These are phyloP conservation scores for Fusarium citri DNA, from an alignment of 2,329 filamentous ascomycete species.

Conservation along the genomic window DNA sequence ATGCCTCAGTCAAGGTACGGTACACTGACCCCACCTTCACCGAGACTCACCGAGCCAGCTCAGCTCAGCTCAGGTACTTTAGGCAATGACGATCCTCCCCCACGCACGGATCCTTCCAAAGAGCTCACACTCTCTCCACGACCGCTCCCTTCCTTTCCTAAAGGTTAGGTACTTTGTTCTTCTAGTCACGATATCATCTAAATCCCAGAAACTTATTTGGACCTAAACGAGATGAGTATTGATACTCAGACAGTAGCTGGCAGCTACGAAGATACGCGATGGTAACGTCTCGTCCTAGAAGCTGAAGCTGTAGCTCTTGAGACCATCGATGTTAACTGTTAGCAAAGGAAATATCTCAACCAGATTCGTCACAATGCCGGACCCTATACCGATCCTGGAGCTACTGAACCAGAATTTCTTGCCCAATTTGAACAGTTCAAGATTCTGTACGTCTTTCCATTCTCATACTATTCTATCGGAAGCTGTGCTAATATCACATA, in stretches of 20 bases:
- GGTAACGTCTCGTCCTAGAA: slow-evolving; percentile 41
- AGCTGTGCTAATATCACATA: slow-evolving; percentile 46
- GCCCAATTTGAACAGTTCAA: slow-evolving; percentile 75
- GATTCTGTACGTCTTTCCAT: slow-evolving; percentile 70
- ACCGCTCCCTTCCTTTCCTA: neutral
- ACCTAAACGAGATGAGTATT: slow-evolving; percentile 42
- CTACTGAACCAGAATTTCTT: slow-evolving; percentile 63
- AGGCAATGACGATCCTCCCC: slow-evolving; percentile 40
- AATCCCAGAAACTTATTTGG: neutral
- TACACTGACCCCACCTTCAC: slow-evolving; percentile 51
- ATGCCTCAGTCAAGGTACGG: slow-evolving; percentile 1
- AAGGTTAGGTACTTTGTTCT: neutral
- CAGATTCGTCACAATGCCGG: slow-evolving; percentile 80
- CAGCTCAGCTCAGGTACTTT: slow-evolving; percentile 19
- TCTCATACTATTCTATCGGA: neutral
- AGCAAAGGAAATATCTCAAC: slow-evolving; percentile 82
- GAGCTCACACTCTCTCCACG: slow-evolving; percentile 16
- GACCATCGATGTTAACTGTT: slow-evolving; percentile 14
- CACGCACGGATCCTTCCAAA: slow-evolving; percentile 38
- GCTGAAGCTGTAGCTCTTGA: slow-evolving; percentile 24
- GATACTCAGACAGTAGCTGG: slow-evolving; percentile 31
- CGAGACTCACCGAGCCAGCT: slow-evolving; percentile 47
- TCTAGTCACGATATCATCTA: neutral
- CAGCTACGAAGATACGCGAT: slow-evolving; percentile 51
- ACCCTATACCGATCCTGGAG: slow-evolving; percentile 80